Evolutionary conservation across 2,329 filamentous ascomycete genomes (phyloP).

Genomic region (Monilinia aucupariae): DNA sequence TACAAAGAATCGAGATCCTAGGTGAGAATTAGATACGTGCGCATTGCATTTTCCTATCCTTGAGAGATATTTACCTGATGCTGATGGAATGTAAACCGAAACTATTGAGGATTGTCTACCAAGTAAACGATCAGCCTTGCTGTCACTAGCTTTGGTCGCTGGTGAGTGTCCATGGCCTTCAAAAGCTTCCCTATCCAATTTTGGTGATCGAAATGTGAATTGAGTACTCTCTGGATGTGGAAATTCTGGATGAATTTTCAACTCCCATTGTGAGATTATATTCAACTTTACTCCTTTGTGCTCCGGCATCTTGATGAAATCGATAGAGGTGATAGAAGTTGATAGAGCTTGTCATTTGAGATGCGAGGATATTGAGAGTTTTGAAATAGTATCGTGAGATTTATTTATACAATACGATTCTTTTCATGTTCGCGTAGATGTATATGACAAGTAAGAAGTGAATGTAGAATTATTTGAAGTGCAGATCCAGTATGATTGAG

Average conservation of each 20-base stretch:
- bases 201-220: constrained; percentile 34
- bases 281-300: constrained; percentile 29
- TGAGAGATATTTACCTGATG: constrained; percentile 40
- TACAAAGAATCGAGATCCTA: constrained; percentile 50
- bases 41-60: neutral
- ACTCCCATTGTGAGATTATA: constrained; percentile 29
- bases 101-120: constrained; percentile 37
- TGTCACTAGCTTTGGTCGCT: constrained; percentile 23
- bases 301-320: constrained; percentile 27
- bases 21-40: constrained; percentile 4
- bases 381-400: neutral
- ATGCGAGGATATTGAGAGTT: neutral
- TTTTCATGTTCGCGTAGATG: neutral
- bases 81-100: constrained; percentile 53
- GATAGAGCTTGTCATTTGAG: neutral
- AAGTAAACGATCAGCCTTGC: constrained; percentile 33
- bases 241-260: constrained; percentile 46
- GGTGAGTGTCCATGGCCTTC: constrained; percentile 3
- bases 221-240: constrained; percentile 49
- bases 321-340: neutral
- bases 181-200: neutral
- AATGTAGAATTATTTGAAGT: neutral
- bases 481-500: neutral
- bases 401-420: neutral
- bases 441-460: neutral